Evolutionary conservation across 345 rosid genomes (phyloP).

Genomic region (Heritiera littoralis): DNA sequence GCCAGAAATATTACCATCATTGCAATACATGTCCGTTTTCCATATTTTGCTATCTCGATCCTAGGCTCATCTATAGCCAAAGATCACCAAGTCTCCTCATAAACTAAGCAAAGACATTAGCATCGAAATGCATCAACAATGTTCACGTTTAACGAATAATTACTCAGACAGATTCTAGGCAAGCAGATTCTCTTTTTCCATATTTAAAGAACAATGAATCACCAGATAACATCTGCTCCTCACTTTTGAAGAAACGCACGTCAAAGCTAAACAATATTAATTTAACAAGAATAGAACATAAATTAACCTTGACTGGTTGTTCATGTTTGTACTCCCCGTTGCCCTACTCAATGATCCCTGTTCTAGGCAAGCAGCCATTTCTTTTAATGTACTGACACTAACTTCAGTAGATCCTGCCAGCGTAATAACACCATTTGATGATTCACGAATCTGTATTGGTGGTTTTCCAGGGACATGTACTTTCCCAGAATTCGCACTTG

Average conservation of each 20-base stretch:
- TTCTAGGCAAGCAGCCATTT: constrained; percentile 92
- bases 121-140: neutral
- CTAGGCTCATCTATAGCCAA: neutral
- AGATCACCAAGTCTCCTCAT: neutral
- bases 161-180: neutral
- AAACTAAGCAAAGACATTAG: neutral
- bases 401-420: constrained; percentile 99
- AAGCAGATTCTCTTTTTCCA: neutral
- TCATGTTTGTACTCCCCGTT: constrained; percentile 99
- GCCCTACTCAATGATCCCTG: constrained; percentile 96
- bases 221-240: neutral
- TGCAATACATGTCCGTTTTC: neutral
- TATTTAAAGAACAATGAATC: neutral
- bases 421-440: constrained; percentile 93
- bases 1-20: neutral
- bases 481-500: constrained; percentile 59
- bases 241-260: neutral
- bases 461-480: constrained; percentile 76
- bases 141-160: neutral
- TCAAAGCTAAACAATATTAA: neutral
- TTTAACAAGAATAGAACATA: constrained; percentile 6
- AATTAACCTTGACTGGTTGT: constrained; percentile 87
- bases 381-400: constrained; percentile 71
- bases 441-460: constrained; percentile 94
- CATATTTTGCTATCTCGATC: neutral